Conservation (phyloP, 1,284 basidiomycete species). For the Macrocystidia cucumis region DNA sequence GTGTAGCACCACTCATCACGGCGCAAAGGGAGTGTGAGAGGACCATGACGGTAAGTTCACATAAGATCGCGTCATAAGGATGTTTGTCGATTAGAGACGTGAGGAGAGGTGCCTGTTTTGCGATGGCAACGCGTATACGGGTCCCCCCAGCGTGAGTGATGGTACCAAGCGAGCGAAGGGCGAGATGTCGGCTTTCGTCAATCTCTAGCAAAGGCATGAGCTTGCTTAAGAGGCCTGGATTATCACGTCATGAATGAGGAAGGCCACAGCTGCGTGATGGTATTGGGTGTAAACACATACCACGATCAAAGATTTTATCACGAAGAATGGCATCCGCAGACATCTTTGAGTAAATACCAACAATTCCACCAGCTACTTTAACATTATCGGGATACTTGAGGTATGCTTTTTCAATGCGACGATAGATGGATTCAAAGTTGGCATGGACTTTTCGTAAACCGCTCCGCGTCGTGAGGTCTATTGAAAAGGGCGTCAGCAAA, state of each 20-base stretch:
- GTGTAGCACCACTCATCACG: slow-evolving; percentile 31
- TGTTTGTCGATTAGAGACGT: slow-evolving; percentile 36
- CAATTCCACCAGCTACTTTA: slow-evolving; percentile 41
- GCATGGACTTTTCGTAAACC: slow-evolving; percentile 56
- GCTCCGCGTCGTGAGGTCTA: slow-evolving; percentile 46
- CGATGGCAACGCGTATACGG: slow-evolving; percentile 41
- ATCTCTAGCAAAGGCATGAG: slow-evolving; percentile 43
- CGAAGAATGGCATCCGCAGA: slow-evolving; percentile 49
- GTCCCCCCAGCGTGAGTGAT: slow-evolving; percentile 56
- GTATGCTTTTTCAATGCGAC: slow-evolving; percentile 38
- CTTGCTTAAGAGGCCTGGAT: slow-evolving; percentile 43
- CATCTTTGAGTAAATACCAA: slow-evolving; percentile 59
- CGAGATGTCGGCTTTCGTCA: slow-evolving; percentile 38
- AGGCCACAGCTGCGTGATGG: not conserved
- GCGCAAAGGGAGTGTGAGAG: slow-evolving; percentile 45
- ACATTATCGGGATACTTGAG: slow-evolving; percentile 26
- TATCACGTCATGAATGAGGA: not conserved
- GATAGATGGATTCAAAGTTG: slow-evolving; percentile 43
- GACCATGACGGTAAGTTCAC: slow-evolving; percentile 43
- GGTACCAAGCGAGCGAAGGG: slow-evolving; percentile 44
- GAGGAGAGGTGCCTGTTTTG: slow-evolving; percentile 32
- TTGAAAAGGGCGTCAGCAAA: not conserved
- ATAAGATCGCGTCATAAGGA: slow-evolving; percentile 39
- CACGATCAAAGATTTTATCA: slow-evolving; percentile 47
- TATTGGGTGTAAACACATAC: slow-evolving; percentile 18